Base-by-base conservation (phyloP, 1,139 yeast species). In the Scheffersomyces parashehatae region DNA sequence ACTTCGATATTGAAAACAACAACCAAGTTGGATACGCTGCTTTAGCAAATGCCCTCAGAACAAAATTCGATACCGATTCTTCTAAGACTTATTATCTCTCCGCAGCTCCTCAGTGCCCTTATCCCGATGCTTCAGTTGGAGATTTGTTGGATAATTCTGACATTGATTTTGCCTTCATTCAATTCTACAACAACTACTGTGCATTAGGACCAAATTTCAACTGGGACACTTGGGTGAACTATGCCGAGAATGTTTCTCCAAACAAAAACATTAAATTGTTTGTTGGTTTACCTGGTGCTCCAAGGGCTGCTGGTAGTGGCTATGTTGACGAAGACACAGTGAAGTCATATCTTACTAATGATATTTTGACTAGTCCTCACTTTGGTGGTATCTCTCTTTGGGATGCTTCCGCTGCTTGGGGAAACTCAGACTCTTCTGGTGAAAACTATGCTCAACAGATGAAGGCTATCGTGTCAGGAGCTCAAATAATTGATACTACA, bases 51-150 rank as follows among this genome's bases (percentile, higher is more conserved):
- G 75, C 75, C 47, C 74, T 91, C 56, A 83, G 93, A 70, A 55
- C 60, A 11, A 70, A 79, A 48, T 88, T 79, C 56, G 68, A 69
- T 14, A 61, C 69, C 16, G 84, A 83, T 55, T 36, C 73, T 20
- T 73, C 86, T 15, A 84, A 80, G 63, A 58, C 65, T 12, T 91
- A 87, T 68, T 90, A 87, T 64, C 70, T 91, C 39, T 81, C 96
- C 42, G 97, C 97, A 50, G 96, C 98, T 51, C 98, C 98, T 26
- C 98, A 91, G 71, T 91, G 98, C 71, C 87, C 85, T 14, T 88
- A 83, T 62, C 98, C 97, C 15, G 98, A 91, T 69, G 89, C 85
- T 6, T 81, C 87, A 36, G 82, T 86, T 36, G 95, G 96, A 49
- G 80, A 82, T 43, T 68, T 86, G 32, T 66, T 91, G 54, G 70